Evolutionary conservation across 805 yeast species (phyloP).

Genomic region (Yamadazyma takamatsuzukensis): DNA sequence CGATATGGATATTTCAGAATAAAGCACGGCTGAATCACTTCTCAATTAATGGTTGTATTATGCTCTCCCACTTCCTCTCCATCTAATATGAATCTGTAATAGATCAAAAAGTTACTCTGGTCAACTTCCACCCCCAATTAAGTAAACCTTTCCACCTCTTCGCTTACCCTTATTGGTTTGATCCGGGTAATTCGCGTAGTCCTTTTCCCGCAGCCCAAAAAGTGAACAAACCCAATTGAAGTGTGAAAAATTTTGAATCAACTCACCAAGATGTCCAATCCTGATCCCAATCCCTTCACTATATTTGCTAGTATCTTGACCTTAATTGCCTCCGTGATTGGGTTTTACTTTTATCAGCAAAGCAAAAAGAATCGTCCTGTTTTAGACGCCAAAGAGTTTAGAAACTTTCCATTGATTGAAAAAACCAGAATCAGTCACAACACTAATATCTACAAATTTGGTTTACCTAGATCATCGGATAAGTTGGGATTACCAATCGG

Average conservation of each 20-base stretch:
- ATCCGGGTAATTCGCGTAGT: neutral
- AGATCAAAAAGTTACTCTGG: too few species aligned
- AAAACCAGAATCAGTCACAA: slow-evolving; percentile 77
- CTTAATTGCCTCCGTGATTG: slow-evolving; percentile 31
- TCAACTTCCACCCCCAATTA: too few species aligned
- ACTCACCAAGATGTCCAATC: neutral
- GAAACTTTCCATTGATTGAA: slow-evolving; percentile 74
- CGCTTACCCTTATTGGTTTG: neutral
- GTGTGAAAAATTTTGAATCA: neutral
- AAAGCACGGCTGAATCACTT: too few species aligned
- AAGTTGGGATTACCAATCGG: slow-evolving; percentile 89
- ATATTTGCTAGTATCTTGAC: slow-evolving; percentile 39
- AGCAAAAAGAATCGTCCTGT: slow-evolving; percentile 44
- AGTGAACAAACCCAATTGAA: neutral
- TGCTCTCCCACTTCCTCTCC: too few species aligned
- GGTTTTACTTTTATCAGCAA: slow-evolving; percentile 31
- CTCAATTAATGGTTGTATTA: too few species aligned
- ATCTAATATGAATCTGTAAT: too few species aligned
- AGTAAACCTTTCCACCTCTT: neutral
- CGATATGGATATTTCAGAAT: too few species aligned
- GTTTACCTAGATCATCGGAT: slow-evolving; percentile 70
- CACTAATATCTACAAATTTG: slow-evolving; percentile 79
- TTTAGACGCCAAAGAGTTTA: slow-evolving; percentile 63
- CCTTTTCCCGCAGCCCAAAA: too few species aligned
- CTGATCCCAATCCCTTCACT: slow-evolving; percentile 38